A percentile compares a stretch with the other conserved stretches of the same genome.
Evolutionary conservation across 768 basidiomycete genomes (phyloP).

Genomic region (Suillus lakei): DNA sequence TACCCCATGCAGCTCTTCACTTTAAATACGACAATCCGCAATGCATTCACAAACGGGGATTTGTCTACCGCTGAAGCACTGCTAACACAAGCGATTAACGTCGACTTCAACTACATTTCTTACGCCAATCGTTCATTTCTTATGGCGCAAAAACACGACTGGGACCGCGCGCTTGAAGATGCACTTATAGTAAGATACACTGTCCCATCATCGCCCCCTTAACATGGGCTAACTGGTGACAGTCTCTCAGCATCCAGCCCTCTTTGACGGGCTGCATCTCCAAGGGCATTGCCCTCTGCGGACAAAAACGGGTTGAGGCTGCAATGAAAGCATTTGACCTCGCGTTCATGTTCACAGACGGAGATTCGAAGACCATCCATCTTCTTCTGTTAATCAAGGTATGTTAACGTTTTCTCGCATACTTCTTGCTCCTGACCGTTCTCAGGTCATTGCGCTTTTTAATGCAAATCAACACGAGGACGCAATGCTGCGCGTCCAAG

Average conservation of each 20-base stretch:
- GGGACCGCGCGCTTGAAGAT: background rate
- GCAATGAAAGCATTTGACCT: conserved; percentile 2
- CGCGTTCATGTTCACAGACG: background rate
- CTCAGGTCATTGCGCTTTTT: background rate
- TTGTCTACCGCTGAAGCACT: background rate
- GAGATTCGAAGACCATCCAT: background rate
- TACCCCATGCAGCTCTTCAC: background rate
- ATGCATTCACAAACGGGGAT: background rate
- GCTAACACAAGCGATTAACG: background rate
- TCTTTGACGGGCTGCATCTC: background rate
- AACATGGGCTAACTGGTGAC: background rate
- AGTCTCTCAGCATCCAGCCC: background rate
- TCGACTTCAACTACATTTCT: background rate
- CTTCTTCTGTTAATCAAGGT: background rate
- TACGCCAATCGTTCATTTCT: conserved; percentile 1
- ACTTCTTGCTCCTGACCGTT: background rate
- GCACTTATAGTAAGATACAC: background rate
- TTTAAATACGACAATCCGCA: background rate
- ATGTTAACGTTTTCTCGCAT: background rate
- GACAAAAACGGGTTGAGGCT: background rate
- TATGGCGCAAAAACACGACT: background rate
- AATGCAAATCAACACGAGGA: conserved; percentile 2
- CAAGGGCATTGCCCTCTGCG: conserved; percentile 3
- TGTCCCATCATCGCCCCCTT: background rate
- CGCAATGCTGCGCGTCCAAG: background rate